Conservation (phyloP, 2,329 filamentous ascomycete species). For the Colletotrichum sp. region DNA sequence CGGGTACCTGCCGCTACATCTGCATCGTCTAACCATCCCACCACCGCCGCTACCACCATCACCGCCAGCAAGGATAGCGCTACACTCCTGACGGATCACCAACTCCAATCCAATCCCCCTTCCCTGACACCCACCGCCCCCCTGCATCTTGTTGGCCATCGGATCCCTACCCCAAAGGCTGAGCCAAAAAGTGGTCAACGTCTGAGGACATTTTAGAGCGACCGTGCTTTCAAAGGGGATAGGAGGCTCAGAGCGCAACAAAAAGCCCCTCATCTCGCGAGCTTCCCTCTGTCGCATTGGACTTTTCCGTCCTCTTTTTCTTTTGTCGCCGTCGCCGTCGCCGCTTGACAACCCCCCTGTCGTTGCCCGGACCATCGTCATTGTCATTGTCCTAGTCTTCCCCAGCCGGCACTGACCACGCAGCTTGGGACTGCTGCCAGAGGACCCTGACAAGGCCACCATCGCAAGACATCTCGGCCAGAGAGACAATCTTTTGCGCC, state of each 20-base stretch:
- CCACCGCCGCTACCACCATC: not conserved
- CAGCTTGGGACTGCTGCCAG: slow-evolving; percentile 4
- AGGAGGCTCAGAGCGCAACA: slow-evolving; percentile 18
- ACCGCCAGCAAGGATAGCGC: not conserved
- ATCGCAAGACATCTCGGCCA: not conserved
- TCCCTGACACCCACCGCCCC: not conserved
- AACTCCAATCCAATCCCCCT: slow-evolving; percentile 10
- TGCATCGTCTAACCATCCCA: not conserved
- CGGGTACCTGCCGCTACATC: not conserved
- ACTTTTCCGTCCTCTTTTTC: not conserved
- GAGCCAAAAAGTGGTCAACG: slow-evolving; percentile 16
- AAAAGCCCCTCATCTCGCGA: slow-evolving; percentile 17
- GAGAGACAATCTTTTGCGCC: not conserved
- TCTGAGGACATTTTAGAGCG: slow-evolving; percentile 10
- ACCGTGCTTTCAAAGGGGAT: slow-evolving; percentile 11
- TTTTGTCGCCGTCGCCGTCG: not conserved
- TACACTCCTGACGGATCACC: slow-evolving; percentile 15
- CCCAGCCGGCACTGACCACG: not conserved
- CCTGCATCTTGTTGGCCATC: slow-evolving; percentile 13
- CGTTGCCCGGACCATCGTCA: not conserved
- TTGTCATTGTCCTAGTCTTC: not conserved
- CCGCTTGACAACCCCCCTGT: not conserved
- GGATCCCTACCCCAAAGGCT: slow-evolving; percentile 18
- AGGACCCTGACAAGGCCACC: not conserved
- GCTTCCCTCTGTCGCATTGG: not conserved